phyloP scores from a whole-genome alignment of 2,329 filamentous ascomycete species.

The Acrocalymma vagum region DNA sequence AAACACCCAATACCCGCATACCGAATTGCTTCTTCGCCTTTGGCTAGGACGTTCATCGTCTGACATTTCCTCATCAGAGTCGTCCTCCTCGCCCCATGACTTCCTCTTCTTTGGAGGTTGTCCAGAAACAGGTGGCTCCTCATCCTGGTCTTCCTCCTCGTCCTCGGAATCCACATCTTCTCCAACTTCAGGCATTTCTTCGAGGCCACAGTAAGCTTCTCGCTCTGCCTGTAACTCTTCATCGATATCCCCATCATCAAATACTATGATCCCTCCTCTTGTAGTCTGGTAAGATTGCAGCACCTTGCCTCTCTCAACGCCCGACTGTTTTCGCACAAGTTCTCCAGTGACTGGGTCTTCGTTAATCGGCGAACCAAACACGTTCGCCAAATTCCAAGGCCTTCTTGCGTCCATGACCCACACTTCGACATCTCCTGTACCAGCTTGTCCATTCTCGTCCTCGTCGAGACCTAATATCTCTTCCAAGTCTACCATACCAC shows the following conservation, averaged over 20 bases:
- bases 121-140: constrained; percentile 43
- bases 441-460: constrained; percentile 68
- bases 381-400: constrained; percentile 93
- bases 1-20: too few relatives aligned
- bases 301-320: constrained; percentile 78
- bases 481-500: constrained; percentile 88
- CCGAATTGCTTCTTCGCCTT: constrained; percentile 86
- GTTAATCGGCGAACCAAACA: constrained; percentile 74
- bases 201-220: constrained; percentile 83
- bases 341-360: constrained; percentile 58
- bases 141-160: constrained; percentile 56
- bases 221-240: constrained; percentile 78
- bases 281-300: constrained; percentile 76
- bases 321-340: constrained; percentile 63
- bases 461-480: constrained; percentile 78
- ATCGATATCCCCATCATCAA: constrained; percentile 95
- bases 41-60: constrained; percentile 80
- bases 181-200: constrained; percentile 90
- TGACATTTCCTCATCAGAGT: constrained; percentile 68
- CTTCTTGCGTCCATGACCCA: constrained; percentile 93
- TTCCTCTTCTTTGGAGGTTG: constrained; percentile 51
- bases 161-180: constrained; percentile 72
- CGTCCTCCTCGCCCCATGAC: constrained; percentile 65
- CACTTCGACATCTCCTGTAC: constrained; percentile 86
- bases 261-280: constrained; percentile 88